These are phyloP conservation scores for Suhomyces terraborum DNA, from an alignment of 1,139 yeast species.

Conservation along the genomic window DNA sequence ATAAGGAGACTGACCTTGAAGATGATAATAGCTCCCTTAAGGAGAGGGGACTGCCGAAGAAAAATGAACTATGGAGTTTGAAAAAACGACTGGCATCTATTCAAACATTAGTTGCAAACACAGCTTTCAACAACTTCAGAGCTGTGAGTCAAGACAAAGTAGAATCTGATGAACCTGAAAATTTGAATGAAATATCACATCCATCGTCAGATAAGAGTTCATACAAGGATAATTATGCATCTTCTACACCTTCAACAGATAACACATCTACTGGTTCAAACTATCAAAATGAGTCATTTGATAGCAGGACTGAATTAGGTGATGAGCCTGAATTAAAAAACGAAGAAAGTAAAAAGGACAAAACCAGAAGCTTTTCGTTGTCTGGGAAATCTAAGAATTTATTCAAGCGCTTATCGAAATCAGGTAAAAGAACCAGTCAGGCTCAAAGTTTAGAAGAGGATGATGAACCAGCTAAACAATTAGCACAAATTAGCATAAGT, in stretches of 20 bases:
- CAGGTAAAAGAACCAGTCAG: slow-evolving; percentile 16
- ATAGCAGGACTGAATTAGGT: slow-evolving; percentile 4
- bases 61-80: slow-evolving; percentile 11
- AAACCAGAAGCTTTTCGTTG: slow-evolving; percentile 30
- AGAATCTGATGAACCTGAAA: slow-evolving; percentile 10
- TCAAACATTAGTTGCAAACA: slow-evolving; percentile 40
- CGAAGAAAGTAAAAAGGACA: slow-evolving; percentile 19
- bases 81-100: slow-evolving; percentile 17
- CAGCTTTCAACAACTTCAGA: slow-evolving; percentile 47
- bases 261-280: slow-evolving; percentile 25
- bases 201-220: slow-evolving; percentile 24
- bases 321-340: slow-evolving; percentile 11
- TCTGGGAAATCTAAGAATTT: slow-evolving; percentile 34
- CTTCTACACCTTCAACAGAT: slow-evolving; percentile 28
- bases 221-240: slow-evolving; percentile 11
- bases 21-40: slow-evolving; percentile 15
- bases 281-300: slow-evolving; percentile 6
- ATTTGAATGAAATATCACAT: slow-evolving; percentile 12
- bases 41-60: slow-evolving; percentile 25
- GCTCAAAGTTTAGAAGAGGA: slow-evolving; percentile 16
- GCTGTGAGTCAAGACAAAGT: slow-evolving; percentile 15
- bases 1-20: slow-evolving; percentile 1
- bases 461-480: slow-evolving; percentile 16
- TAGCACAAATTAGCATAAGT: background rate
- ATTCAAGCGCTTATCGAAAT: slow-evolving; percentile 38